Conservation (phyloP, 2,329 filamentous ascomycete species). For the Fusarium oligoseptatum region DNA sequence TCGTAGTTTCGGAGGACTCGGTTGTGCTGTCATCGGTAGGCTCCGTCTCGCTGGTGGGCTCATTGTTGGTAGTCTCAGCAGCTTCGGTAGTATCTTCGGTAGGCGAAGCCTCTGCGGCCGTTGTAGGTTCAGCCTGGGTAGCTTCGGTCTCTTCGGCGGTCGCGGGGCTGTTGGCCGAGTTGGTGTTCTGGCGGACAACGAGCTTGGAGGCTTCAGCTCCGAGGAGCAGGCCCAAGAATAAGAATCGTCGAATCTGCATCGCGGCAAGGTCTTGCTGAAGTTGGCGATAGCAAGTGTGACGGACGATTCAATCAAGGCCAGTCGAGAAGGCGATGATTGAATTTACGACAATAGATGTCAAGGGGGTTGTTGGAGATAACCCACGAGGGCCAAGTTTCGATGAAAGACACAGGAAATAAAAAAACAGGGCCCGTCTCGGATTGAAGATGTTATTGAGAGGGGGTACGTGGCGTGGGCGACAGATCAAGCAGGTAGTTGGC, state of each 20-base stretch:
- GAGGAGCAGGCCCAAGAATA: slow-evolving; percentile 43
- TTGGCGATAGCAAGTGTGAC: slow-evolving; percentile 18
- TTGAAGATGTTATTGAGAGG: slow-evolving; percentile 22
- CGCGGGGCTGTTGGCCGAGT: background rate
- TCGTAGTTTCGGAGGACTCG: slow-evolving; percentile 6
- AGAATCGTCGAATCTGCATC: slow-evolving; percentile 44
- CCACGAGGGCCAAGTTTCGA: slow-evolving; percentile 25
- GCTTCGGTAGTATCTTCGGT: slow-evolving; percentile 17
- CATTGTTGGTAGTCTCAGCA: background rate
- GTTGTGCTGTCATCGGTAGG: slow-evolving; percentile 8
- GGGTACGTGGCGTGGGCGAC: slow-evolving; percentile 20
- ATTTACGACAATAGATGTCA: slow-evolving; percentile 8
- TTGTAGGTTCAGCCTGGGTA: slow-evolving; percentile 26
- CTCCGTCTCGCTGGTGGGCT: background rate
- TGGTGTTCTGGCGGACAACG: slow-evolving; percentile 31
- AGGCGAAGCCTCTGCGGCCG: slow-evolving; percentile 13
- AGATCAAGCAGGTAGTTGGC: slow-evolving; percentile 23
- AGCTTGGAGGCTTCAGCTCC: slow-evolving; percentile 41
- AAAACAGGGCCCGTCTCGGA: slow-evolving; percentile 37
- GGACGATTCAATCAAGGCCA: slow-evolving; percentile 26
- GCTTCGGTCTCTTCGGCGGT: background rate
- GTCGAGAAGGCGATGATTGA: slow-evolving; percentile 20
- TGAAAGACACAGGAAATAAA: slow-evolving; percentile 25
- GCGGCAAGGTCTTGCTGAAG: slow-evolving; percentile 12
- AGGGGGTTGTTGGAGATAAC: slow-evolving; percentile 28